These are phyloP conservation scores for Paramarasmius palmivorus DNA, from an alignment of 1,284 basidiomycete genomes.

Conservation along the genomic window DNA sequence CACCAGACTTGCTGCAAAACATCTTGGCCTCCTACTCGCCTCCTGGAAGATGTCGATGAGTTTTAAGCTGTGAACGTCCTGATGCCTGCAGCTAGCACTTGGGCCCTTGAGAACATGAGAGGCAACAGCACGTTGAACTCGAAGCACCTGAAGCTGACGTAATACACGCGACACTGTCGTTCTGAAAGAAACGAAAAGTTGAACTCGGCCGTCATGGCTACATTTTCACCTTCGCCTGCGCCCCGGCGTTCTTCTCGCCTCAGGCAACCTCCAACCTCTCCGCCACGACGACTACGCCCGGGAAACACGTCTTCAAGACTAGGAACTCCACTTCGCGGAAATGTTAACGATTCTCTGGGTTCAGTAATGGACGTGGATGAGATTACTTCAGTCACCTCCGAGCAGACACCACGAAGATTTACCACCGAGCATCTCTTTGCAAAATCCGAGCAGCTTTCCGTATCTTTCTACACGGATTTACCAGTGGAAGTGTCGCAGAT, in stretches of 20 bases:
- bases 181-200: background rate
- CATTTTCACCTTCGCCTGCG: conserved; percentile 51
- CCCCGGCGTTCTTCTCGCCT: conserved; percentile 47
- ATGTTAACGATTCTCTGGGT: conserved; percentile 37
- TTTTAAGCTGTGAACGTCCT: too few relatives aligned
- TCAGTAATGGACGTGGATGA: conserved; percentile 72
- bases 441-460: conserved; percentile 69
- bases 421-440: conserved; percentile 59
- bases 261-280: conserved; percentile 38
- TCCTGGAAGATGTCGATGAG: too few relatives aligned
- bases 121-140: background rate
- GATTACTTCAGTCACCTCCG: conserved; percentile 34
- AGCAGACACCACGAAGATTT: conserved; percentile 36
- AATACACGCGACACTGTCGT: background rate
- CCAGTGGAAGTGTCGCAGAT: conserved; percentile 75
- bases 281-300: conserved; percentile 34
- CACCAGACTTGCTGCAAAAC: too few relatives aligned
- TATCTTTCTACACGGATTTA: conserved; percentile 67
- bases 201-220: conserved; percentile 36
- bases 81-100: too few relatives aligned
- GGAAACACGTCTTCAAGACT: conserved; percentile 31
- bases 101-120: background rate
- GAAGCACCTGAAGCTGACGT: too few relatives aligned
- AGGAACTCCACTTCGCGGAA: conserved; percentile 33
- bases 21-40: too few relatives aligned